Evolutionary conservation across 495 filamentous ascomycete genomes (phyloP).

Genomic region (Chlorociboria aeruginascens): DNA sequence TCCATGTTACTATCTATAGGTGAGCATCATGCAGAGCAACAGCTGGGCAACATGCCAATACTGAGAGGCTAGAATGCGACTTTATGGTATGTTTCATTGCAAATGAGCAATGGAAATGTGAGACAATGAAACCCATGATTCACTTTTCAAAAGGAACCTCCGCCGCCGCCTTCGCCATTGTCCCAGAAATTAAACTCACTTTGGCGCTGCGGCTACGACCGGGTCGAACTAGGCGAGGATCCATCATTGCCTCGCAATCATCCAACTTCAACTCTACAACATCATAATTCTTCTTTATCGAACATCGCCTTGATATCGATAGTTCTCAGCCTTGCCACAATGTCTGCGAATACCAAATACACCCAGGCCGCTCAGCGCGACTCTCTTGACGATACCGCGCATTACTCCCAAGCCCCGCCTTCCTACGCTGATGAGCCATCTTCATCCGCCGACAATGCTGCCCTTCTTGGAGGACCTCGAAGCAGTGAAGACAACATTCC

Average conservation of each 20-base stretch:
- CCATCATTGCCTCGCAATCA: not conserved
- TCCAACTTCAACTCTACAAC: not conserved
- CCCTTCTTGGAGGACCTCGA: constrained; percentile 52
- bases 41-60: too few relatives aligned
- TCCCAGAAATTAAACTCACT: too few relatives aligned
- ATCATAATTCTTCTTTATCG: not conserved
- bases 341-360: constrained; percentile 62
- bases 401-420: constrained; percentile 77
- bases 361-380: constrained; percentile 60
- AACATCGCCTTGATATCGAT: not conserved
- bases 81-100: too few relatives aligned
- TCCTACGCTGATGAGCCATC: constrained; percentile 52
- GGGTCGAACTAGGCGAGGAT: not conserved
- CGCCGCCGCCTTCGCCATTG: too few relatives aligned
- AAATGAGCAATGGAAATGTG: too few relatives aligned
- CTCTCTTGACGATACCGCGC: constrained; percentile 43
- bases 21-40: too few relatives aligned
- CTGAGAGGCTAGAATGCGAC: too few relatives aligned
- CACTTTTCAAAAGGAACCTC: too few relatives aligned
- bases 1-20: too few relatives aligned
- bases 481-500: constrained; percentile 81
- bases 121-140: too few relatives aligned
- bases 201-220: too few relatives aligned
- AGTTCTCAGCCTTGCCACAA: constrained; percentile 19
- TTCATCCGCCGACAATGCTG: constrained; percentile 29